A percentile compares a stretch with the other conserved stretches of the same genome.
phyloP scores from a whole-genome alignment of 2,329 filamentous ascomycete species.

The Emergomyces africanus region DNA sequence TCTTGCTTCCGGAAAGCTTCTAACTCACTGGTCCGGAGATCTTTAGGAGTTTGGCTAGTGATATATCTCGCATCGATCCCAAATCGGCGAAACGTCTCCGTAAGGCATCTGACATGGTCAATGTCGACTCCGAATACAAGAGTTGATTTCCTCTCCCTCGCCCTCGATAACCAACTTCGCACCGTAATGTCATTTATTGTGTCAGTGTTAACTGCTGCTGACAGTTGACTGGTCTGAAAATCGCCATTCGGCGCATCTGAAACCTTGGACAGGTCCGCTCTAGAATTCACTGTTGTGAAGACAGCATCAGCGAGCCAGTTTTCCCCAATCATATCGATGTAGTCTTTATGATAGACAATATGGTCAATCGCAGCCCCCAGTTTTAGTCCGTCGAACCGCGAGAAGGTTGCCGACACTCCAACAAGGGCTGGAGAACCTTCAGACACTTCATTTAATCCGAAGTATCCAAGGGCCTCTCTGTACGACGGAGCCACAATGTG shows the following conservation, averaged over 20 bases:
- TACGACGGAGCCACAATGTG: conserved; percentile 85
- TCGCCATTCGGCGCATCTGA: conserved; percentile 56
- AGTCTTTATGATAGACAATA: conserved; percentile 89
- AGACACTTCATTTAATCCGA: conserved; percentile 49
- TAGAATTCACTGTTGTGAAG: conserved; percentile 83
- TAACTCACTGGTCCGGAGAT: conserved; percentile 56
- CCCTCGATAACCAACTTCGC: conserved; percentile 72
- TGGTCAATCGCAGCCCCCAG: conserved; percentile 81
- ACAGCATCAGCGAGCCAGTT: conserved; percentile 87
- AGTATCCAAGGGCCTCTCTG: conserved; percentile 61
- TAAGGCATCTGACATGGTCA: conserved; percentile 63
- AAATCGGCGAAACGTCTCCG: conserved; percentile 58
- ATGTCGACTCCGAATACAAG: conserved; percentile 91
- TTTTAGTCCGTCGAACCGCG: conserved; percentile 70
- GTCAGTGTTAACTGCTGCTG: conserved; percentile 67
- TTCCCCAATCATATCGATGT: conserved; percentile 69
- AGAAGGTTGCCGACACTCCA: conserved; percentile 74
- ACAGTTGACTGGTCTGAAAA: conserved; percentile 67
- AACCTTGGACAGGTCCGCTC: conserved; percentile 64
- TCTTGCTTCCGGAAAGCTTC: conserved; percentile 62
- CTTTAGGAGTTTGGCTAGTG: conserved; percentile 63
- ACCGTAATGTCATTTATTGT: conserved; percentile 74
- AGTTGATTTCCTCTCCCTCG: conserved; percentile 62
- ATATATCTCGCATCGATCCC: conserved; percentile 77
- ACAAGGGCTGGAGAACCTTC: conserved; percentile 53